Evolutionary conservation across 2,329 filamentous ascomycete species (phyloP).

Genomic region (Aspergillus fumigatiaffinis): DNA sequence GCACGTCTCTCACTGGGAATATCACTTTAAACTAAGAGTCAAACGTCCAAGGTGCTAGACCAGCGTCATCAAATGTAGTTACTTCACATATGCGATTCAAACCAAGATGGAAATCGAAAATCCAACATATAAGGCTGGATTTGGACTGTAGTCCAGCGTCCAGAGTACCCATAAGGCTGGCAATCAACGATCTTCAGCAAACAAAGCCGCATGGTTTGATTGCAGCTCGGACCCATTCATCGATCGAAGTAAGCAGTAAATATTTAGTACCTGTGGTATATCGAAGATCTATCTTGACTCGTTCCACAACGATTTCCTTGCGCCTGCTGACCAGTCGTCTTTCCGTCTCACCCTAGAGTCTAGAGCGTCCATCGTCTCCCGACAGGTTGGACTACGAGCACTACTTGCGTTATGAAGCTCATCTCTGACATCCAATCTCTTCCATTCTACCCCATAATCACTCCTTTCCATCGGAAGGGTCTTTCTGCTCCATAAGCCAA

Average conservation of each 20-base stretch:
- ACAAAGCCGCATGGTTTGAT: not conserved
- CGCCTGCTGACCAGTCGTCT: not conserved
- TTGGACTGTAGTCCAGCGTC: not conserved
- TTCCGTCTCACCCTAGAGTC: not conserved
- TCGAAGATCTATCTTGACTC: not conserved
- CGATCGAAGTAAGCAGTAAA: not conserved
- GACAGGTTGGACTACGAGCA: not conserved
- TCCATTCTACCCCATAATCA: not conserved
- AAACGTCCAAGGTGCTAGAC: not conserved
- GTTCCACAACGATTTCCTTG: not conserved
- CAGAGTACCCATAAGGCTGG: not conserved
- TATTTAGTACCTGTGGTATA: not conserved
- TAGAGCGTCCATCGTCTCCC: not conserved
- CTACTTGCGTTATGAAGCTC: not conserved
- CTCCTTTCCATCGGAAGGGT: not conserved
- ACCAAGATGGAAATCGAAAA: not conserved
- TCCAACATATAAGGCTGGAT: not conserved
- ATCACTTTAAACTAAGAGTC: not conserved
- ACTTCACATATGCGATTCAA: no score
- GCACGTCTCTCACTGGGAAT: not conserved
- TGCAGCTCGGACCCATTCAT: not conserved
- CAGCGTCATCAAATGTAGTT: no score
- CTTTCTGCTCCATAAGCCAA: not conserved
- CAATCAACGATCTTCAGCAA: not conserved
- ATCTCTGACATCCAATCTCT: not conserved